phyloP scores from a whole-genome alignment of 768 basidiomycete genomes.

The Kwoniella sp. region DNA sequence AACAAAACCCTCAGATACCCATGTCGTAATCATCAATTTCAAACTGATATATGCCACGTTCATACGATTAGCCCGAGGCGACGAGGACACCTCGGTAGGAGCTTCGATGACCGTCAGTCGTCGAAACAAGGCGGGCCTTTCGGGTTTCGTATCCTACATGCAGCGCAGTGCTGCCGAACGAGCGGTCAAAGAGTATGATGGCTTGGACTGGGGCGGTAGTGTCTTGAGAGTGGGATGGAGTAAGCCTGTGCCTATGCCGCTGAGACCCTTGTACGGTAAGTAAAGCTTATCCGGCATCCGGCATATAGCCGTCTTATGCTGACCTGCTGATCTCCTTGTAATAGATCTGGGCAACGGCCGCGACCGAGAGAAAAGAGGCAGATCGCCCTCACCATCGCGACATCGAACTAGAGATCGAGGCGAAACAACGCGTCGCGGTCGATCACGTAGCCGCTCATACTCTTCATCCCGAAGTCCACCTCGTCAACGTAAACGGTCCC shows the following conservation, averaged over 20 bases:
- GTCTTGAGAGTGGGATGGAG: conserved; percentile 91
- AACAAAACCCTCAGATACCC: no score
- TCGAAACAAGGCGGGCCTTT: conserved; percentile 66
- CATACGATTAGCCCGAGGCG: conserved; percentile 61
- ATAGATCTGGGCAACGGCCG: conserved; percentile 17
- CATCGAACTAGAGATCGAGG: conserved; percentile 8
- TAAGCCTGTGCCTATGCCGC: conserved; percentile 86
- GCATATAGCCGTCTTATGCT: conserved; percentile 5
- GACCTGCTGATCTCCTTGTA: background rate
- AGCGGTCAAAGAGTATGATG: conserved; percentile 86
- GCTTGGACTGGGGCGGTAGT: conserved; percentile 91
- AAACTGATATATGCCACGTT: conserved; percentile 6
- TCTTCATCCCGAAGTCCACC: conserved; percentile 58
- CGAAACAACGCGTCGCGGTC: conserved; percentile 3
- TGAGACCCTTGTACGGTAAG: conserved; percentile 71
- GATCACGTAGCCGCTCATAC: conserved; percentile 53
- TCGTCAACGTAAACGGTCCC: conserved; percentile 23
- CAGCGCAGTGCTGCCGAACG: conserved; percentile 84
- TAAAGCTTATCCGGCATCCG: no score
- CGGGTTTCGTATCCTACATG: conserved; percentile 98
- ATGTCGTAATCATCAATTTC: no score
- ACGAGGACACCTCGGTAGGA: conserved; percentile 68
- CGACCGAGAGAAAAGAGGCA: conserved; percentile 12
- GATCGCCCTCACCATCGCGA: conserved; percentile 23
- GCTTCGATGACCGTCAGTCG: conserved; percentile 74